Evolutionary conservation across 352 stramenopile species (phyloP).

Genomic region (Globisporangium irregulare): DNA sequence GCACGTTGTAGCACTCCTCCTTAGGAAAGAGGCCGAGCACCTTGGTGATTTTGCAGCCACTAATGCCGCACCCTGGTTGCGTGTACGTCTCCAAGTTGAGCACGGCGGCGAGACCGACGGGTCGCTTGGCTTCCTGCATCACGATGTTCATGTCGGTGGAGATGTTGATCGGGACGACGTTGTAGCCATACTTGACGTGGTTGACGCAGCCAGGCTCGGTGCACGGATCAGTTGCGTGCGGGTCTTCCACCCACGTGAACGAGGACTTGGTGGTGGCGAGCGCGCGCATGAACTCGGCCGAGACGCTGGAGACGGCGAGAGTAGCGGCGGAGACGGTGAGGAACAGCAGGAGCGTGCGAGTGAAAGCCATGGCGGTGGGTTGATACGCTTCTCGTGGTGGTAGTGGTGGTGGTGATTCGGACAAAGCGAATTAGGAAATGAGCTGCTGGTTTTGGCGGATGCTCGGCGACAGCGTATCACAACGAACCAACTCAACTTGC

Average conservation of each 20-base stretch:
- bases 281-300: constrained; percentile 11
- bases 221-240: constrained; percentile 39
- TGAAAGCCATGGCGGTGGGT: neutral
- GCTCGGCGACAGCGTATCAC: neutral
- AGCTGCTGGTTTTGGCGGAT: neutral
- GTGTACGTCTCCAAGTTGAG: constrained; percentile 45
- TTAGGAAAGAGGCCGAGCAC: constrained; percentile 33
- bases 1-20: constrained; percentile 48
- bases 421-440: constrained; percentile 15
- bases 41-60: constrained; percentile 31
- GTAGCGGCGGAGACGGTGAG: neutral
- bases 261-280: constrained; percentile 11
- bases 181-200: constrained; percentile 55
- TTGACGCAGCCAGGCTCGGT: constrained; percentile 34
- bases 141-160: constrained; percentile 27
- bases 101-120: constrained; percentile 31
- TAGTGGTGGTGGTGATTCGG: constrained; percentile 5
- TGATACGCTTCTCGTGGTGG: neutral
- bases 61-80: constrained; percentile 46
- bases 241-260: constrained; percentile 45
- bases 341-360: constrained; percentile 1
- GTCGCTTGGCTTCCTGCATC: constrained; percentile 39
- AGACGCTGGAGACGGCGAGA: neutral
- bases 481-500: neutral
- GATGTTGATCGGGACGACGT: constrained; percentile 38